Evolutionary conservation across 495 filamentous ascomycete genomes (phyloP).

Genomic region (Neurospora africana): DNA sequence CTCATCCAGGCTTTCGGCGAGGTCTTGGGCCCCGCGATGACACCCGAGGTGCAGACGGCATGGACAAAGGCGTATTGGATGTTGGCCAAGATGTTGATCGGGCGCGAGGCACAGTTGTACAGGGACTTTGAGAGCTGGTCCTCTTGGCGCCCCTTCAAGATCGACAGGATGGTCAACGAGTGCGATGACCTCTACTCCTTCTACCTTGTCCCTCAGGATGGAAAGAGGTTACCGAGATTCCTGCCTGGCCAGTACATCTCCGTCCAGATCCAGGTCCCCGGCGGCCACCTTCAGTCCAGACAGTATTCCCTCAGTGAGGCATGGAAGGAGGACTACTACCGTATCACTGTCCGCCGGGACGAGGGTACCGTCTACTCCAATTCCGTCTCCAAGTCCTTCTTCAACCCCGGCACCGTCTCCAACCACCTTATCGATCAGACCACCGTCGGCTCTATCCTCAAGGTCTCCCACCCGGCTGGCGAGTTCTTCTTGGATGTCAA

Average conservation of each 20-base stretch:
- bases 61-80: conserved; percentile 64
- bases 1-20: conserved; percentile 55
- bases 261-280: conserved; percentile 45
- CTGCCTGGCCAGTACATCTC: conserved; percentile 63
- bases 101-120: conserved; percentile 51
- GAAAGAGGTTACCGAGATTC: conserved; percentile 46
- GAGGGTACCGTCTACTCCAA: conserved; percentile 35
- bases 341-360: conserved; percentile 63
- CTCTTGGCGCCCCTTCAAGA: conserved; percentile 56
- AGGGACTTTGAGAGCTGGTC: conserved; percentile 45
- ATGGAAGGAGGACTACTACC: conserved; percentile 48
- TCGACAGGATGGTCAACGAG: conserved; percentile 52
- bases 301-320: conserved; percentile 65
- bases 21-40: conserved; percentile 57
- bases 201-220: conserved; percentile 58
- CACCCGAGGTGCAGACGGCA: conserved; percentile 50
- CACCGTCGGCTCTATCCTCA: conserved; percentile 46
- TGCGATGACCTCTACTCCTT: conserved; percentile 58
- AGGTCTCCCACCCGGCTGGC: conserved; percentile 57
- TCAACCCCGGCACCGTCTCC: conserved; percentile 53
- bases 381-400: conserved; percentile 24
- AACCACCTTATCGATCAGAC: conserved; percentile 57
- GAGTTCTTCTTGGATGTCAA: conserved; percentile 55
- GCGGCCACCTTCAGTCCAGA: conserved; percentile 49
- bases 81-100: conserved; percentile 61